These are phyloP conservation scores for Exophiala phaeomuriformis DNA, from an alignment of 2,329 filamentous ascomycete species.

Conservation along the genomic window DNA sequence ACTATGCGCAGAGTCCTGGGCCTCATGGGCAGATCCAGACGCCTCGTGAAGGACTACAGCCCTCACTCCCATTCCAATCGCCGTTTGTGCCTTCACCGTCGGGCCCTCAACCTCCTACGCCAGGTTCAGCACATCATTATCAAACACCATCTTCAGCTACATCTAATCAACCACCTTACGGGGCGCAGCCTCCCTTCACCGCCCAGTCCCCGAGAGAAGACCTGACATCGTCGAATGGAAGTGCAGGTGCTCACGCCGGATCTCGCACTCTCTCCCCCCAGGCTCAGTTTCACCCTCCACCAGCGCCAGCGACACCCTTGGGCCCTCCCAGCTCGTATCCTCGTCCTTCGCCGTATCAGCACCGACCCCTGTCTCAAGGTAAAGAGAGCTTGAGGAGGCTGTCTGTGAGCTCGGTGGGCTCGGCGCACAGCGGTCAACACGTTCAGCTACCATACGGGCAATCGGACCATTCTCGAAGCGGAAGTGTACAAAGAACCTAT, in stretches of 20 bases:
- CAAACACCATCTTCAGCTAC: conserved; percentile 16
- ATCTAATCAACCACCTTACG: conserved; percentile 13
- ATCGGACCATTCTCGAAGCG: conserved; percentile 18
- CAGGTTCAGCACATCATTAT: conserved; percentile 20
- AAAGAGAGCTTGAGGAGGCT: conserved; percentile 22
- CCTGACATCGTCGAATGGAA: conserved; percentile 12
- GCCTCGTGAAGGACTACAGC: conserved; percentile 20
- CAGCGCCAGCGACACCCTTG: conserved; percentile 25
- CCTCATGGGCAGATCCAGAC: conserved; percentile 22
- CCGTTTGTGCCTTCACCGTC: conserved; percentile 25
- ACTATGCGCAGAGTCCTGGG: conserved; percentile 26
- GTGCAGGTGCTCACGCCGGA: conserved; percentile 13
- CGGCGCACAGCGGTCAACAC: conserved; percentile 21
- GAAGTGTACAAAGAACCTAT: conserved; percentile 21
- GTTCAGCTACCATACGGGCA: conserved; percentile 9
- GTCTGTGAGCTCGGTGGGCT: conserved; percentile 24
- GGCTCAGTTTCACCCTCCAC: conserved; percentile 22
- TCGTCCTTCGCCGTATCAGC: conserved; percentile 20
- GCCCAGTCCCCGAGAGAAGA: conserved; percentile 22
- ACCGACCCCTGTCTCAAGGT: conserved; percentile 25
- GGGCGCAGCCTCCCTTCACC: conserved; percentile 12
- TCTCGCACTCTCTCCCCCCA: conserved; percentile 21
- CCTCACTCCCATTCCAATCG: conserved; percentile 18
- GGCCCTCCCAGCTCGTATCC: conserved; percentile 25
- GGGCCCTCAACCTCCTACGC: conserved; percentile 21